Base-by-base conservation (phyloP, 306 rosid genomes). In the Prunus mongolica region DNA sequence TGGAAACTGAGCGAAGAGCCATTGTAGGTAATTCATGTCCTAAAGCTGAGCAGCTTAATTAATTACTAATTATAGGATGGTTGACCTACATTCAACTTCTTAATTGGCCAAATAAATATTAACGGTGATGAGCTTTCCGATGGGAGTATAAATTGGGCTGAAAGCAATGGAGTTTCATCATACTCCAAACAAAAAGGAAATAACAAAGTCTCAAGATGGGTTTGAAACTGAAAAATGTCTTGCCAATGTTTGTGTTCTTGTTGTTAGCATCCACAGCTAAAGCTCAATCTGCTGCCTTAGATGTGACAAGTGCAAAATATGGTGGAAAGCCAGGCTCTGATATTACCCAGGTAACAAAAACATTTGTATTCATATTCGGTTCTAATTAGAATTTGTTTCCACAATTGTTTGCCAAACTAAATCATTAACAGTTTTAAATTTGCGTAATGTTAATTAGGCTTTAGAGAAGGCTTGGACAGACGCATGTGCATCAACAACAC, bases 401-500 rank as follows among this genome's bases (percentile, higher is more conserved):
- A 38, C 44, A 38, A 38, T 38, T 38, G 9, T 38, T 38, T 38
- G 44, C 44, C 9, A 38, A 6, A 38, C 44, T 38, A 38, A 38
- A 38, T 38, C 9, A 38, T 38, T 38, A 38, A 38, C 44, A 38
- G 9, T 38, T 38, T 38, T 38, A 38, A 38, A 38, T 47, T 12
- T 12, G 15, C 0, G 51, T 12, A 46, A 46, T 12, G 15, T 12
- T 47, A 2, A 38, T 3, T 46, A 87, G 88, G 88, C 85, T 10
- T 74, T 86, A 5, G 24, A 49, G 70, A 67, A 12, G 4, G 84
- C 77, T 30, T 86, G 86, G 86, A 81, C 24, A 22, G 74, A 55
- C 55, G 90, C 88, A 30, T 86, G 90, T 50, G 75, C n/a, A 5
- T 73, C 82, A 46, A 2, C 68, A 70, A 28, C 11, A 5, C 5